Base-by-base conservation (phyloP, 805 yeast genomes). In the Ascoidea rubescens region DNA sequence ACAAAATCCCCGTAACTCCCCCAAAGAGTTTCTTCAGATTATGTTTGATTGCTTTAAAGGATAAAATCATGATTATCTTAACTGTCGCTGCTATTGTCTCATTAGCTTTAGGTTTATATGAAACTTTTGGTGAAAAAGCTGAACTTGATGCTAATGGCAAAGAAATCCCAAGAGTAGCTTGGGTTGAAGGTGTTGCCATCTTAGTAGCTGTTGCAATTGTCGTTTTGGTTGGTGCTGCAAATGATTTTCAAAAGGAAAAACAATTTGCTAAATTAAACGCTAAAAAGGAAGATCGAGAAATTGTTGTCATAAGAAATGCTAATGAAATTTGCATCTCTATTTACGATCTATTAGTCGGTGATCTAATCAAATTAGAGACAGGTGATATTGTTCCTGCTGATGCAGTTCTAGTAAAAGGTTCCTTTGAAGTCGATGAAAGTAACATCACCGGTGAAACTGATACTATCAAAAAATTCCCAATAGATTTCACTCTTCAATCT, bases 111-210 rank as follows among this genome's bases (percentile, higher is more conserved):
- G 99, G 99, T 0, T 72, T 93, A 5, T 93, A 93, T 64, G 95
- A 93, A 67, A 82, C 95, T 1, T 84, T 90, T 68, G 96, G 95
- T 46, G 86, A 85, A 58, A 89, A 84, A 0, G 73, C 87, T 0
- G 80, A 79, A 62, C 77, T 77, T 59, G 96, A 91, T 64, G 80
- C 77, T 5, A 87, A 87, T 56, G 96, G 96, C 31, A 73, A 79
- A 28, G 72, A 79, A 21, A 65, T 80, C 52, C 96, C 97, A 16
- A 79, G 81, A 60, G 95, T 93, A 37, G 96, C 91, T 61, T 93
- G 98, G 97, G 96, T 95, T 49, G 99, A 93, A 71, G 99, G 99
- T 59, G 96, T 90, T 44, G 99, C 99, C 46, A 93, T 93, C 63
- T 78, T 93, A 59, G 84, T 84, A 4, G 99, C 99, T 21, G 86